These are phyloP conservation scores for Komagataella pastoris DNA, from an alignment of 805 yeast genomes.

Conservation along the genomic window DNA sequence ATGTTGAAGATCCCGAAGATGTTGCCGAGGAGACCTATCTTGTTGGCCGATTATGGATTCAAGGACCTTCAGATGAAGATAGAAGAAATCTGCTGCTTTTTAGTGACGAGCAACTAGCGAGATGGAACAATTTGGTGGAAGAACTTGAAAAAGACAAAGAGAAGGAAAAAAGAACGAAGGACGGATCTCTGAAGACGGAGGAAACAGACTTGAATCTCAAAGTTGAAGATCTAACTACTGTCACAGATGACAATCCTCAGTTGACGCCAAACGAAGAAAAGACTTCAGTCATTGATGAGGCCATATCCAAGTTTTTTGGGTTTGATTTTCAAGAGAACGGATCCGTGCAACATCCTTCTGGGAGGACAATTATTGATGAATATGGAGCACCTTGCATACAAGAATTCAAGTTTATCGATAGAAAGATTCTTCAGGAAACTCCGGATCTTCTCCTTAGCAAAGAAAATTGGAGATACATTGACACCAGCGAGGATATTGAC, in stretches of 20 bases:
- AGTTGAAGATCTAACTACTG: slow-evolving; percentile 1
- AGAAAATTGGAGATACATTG: slow-evolving; percentile 61
- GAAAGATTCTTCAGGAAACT: slow-evolving; percentile 57
- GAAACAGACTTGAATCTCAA: background rate
- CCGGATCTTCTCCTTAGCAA: slow-evolving; percentile 39
- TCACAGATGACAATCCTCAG: background rate
- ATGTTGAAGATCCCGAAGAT: slow-evolving; percentile 28
- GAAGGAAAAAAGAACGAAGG: background rate
- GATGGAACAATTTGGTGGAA: slow-evolving; percentile 10
- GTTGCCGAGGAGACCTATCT: slow-evolving; percentile 47
- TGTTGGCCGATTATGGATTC: slow-evolving; percentile 83
- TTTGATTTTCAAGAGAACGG: slow-evolving; percentile 14
- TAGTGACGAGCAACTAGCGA: slow-evolving; percentile 25
- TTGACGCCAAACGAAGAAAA: background rate
- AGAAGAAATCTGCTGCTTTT: slow-evolving; percentile 12
- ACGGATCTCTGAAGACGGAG: background rate
- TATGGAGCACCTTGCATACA: slow-evolving; percentile 20
- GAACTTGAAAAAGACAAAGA: background rate
- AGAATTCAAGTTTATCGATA: slow-evolving; percentile 25
- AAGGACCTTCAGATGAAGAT: slow-evolving; percentile 62
- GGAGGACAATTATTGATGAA: slow-evolving; percentile 17
- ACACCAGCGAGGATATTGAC: slow-evolving; percentile 43
- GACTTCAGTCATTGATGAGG: slow-evolving; percentile 5
- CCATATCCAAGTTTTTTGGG: slow-evolving; percentile 18
- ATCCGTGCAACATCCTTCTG: slow-evolving; percentile 10